Percentiles rank a stretch among this genome's conserved stretches.
phyloP scores from a whole-genome alignment of 371 early-diverging fungal genomes.

The Mucor racemosus region DNA sequence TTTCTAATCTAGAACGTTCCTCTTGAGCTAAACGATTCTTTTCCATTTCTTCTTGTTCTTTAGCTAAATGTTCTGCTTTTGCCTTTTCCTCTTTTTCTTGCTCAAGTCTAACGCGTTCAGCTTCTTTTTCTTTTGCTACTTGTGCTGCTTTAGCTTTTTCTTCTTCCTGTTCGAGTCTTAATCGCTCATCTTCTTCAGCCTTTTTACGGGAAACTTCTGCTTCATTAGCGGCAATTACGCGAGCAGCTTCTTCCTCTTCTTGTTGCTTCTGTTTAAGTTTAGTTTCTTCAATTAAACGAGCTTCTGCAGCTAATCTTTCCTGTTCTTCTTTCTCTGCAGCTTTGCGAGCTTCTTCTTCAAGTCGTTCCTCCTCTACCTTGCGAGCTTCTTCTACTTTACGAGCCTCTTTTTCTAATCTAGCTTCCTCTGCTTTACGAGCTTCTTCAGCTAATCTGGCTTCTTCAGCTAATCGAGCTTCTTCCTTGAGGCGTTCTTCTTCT shows the following conservation, averaged over 20 bases:
- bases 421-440: too few relatives aligned
- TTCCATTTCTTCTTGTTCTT: background rate
- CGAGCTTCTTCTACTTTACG: slow-evolving; percentile 10
- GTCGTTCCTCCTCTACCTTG: background rate
- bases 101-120: background rate
- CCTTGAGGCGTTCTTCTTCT: slow-evolving; percentile 6
- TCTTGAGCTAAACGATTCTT: slow-evolving; percentile 8
- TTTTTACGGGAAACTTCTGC: slow-evolving; percentile 9
- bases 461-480: slow-evolving; percentile 1
- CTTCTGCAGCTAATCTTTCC: slow-evolving; percentile 14
- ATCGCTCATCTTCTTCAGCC: slow-evolving; percentile 8
- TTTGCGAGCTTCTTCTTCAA: too few relatives aligned
- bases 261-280: slow-evolving; percentile 4
- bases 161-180: background rate
- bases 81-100: background rate
- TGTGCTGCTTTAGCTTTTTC: background rate
- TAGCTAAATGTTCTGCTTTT: background rate
- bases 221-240: slow-evolving; percentile 9
- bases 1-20: background rate
- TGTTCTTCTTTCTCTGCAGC: background rate
- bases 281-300: slow-evolving; percentile 8
- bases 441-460: too few relatives aligned
- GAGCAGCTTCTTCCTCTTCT: slow-evolving; percentile 29
- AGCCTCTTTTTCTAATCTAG: background rate
- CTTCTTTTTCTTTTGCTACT: background rate